These are phyloP conservation scores for Stagonosporopsis chrysanthemi DNA, from an alignment of 2,329 filamentous ascomycete species.

Conservation along the genomic window DNA sequence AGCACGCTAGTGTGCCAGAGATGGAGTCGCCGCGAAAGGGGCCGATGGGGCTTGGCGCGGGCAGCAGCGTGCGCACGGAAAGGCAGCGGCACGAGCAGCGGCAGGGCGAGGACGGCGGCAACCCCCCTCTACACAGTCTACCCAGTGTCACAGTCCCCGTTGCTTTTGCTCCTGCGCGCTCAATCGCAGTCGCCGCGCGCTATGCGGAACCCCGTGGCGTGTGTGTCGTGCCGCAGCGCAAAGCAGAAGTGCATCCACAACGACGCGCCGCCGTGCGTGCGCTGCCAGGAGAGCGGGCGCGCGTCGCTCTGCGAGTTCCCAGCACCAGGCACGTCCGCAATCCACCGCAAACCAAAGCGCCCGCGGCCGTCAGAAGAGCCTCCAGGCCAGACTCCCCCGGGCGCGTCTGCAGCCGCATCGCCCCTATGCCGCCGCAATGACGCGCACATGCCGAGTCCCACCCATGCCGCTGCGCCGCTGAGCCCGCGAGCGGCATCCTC, in stretches of 20 bases:
- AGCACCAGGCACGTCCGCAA: slow-evolving; percentile 48
- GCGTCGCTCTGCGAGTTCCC: slow-evolving; percentile 47
- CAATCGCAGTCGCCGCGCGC: too few species aligned
- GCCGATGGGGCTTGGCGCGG: not conserved
- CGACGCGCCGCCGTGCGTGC: slow-evolving; percentile 49
- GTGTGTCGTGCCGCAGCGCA: slow-evolving; percentile 48
- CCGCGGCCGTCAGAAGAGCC: slow-evolving; percentile 39
- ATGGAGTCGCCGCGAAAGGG: not conserved
- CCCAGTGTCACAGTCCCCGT: too few species aligned
- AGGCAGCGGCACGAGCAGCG: slow-evolving; percentile 10
- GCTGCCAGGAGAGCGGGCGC: slow-evolving; percentile 46
- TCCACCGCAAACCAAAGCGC: slow-evolving; percentile 50
- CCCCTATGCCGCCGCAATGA: slow-evolving; percentile 30
- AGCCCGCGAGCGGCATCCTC: slow-evolving; percentile 39
- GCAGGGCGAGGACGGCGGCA: not conserved
- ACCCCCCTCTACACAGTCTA: slow-evolving; percentile 3
- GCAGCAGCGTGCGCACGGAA: not conserved
- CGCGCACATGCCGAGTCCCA: slow-evolving; percentile 37
- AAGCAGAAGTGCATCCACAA: slow-evolving; percentile 53
- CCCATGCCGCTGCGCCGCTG: slow-evolving; percentile 27
- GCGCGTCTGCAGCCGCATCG: slow-evolving; percentile 17
- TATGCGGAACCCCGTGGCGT: slow-evolving; percentile 52
- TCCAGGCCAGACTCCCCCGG: slow-evolving; percentile 25
- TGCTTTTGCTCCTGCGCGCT: too few species aligned
- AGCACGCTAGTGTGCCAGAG: too few species aligned